A percentile compares a stretch with the other conserved stretches of the same genome.
These are phyloP conservation scores for Pythium guiyangense DNA, from an alignment of 352 stramenopile species.

Conservation along the genomic window DNA sequence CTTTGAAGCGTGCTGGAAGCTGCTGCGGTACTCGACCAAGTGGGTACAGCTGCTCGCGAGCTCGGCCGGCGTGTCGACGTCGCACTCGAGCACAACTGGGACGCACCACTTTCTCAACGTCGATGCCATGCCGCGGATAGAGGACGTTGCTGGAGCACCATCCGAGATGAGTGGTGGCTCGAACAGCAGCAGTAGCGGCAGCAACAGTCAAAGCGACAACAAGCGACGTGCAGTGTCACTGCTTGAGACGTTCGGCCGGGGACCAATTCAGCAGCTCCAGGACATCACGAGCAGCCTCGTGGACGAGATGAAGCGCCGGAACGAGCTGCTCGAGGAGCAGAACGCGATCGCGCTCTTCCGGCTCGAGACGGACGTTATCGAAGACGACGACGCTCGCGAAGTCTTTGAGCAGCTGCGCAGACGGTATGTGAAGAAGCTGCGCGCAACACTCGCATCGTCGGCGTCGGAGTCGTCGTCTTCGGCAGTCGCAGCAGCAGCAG, in stretches of 20 bases:
- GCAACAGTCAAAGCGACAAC: background rate
- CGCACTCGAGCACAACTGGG: slow-evolving; percentile 4
- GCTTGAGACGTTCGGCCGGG: slow-evolving; percentile 5
- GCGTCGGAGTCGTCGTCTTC: too few relatives aligned
- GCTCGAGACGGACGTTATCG: slow-evolving; percentile 38
- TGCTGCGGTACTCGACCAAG: slow-evolving; percentile 57
- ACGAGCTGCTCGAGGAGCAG: slow-evolving; percentile 68
- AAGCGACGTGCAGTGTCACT: slow-evolving; percentile 6
- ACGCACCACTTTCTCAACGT: slow-evolving; percentile 4
- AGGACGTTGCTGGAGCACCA: slow-evolving; percentile 1
- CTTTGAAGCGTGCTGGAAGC: slow-evolving; percentile 66
- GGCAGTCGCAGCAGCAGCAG: background rate
- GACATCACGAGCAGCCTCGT: slow-evolving; percentile 30
- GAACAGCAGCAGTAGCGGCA: background rate
- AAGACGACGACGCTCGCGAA: slow-evolving; percentile 43
- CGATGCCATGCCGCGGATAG: slow-evolving; percentile 8
- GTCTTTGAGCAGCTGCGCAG: slow-evolving; percentile 45
- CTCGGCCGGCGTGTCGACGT: slow-evolving; percentile 18
- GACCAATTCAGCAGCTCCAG: slow-evolving; percentile 20
- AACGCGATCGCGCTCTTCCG: slow-evolving; percentile 67
- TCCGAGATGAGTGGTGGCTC: slow-evolving; percentile 2
- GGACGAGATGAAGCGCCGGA: slow-evolving; percentile 52
- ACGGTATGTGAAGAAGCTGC: slow-evolving; percentile 52
- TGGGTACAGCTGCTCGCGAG: slow-evolving; percentile 64
- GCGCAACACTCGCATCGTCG: slow-evolving; percentile 12